Conservation (phyloP, 768 basidiomycete species). For the Collybiopsis confluens region DNA sequence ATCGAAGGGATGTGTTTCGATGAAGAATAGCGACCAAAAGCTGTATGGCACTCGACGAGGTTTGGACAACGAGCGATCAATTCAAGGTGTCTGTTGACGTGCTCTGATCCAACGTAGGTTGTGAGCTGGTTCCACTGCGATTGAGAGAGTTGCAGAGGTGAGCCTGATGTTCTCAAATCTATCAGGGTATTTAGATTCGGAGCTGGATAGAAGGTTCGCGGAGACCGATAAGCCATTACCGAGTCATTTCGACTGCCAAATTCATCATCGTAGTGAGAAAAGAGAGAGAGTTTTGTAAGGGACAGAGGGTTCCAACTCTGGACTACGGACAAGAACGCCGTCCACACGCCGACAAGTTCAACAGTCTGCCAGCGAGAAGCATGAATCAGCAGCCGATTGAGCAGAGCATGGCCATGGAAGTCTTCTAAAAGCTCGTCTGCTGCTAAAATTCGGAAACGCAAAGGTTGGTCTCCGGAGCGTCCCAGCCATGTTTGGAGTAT, state of each 20-base stretch:
- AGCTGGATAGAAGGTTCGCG: neutral
- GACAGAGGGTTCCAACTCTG: neutral
- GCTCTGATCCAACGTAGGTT: constrained; percentile 1
- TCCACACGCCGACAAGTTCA: neutral
- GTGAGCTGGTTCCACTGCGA: constrained; percentile 3
- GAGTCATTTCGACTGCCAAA: neutral
- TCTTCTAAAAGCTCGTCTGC: neutral
- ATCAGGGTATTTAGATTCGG: neutral
- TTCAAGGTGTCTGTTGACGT: neutral
- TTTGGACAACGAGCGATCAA: neutral
- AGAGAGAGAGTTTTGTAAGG: neutral
- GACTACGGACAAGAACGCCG: neutral
- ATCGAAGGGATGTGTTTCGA: neutral
- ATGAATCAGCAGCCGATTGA: neutral
- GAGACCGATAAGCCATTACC: neutral
- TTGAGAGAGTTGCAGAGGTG: neutral
- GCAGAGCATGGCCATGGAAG: neutral
- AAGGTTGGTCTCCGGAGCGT: neutral
- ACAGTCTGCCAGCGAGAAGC: neutral
- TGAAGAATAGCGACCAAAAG: neutral
- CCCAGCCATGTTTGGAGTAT: neutral
- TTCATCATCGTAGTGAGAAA: neutral
- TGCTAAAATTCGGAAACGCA: neutral
- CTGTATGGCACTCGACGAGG: neutral
- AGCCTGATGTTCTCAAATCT: neutral